Evolutionary conservation across 345 rosid species (phyloP).

Genomic region (Toxicodendron radicans): DNA sequence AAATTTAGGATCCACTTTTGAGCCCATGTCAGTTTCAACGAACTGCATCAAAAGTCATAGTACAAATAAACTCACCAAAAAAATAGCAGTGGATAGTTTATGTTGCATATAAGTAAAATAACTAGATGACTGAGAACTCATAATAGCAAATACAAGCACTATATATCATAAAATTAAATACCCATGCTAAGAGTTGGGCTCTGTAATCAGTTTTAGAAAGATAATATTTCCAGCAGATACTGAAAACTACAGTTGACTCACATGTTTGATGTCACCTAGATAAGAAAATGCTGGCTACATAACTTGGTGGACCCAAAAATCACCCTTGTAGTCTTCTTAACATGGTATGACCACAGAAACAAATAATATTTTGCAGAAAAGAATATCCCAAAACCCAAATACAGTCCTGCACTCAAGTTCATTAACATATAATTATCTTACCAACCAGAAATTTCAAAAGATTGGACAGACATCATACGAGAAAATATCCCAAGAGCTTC

Average conservation of each 20-base stretch:
- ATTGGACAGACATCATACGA: background rate
- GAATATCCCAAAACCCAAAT: background rate
- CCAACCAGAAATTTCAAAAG: background rate
- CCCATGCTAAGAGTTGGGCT: too few relatives aligned
- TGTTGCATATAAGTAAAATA: too few relatives aligned
- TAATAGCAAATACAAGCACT: too few relatives aligned
- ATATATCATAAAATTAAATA: too few relatives aligned
- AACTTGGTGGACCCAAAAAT: background rate
- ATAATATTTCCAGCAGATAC: too few relatives aligned
- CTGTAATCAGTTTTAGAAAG: too few relatives aligned
- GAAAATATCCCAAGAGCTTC: conserved; percentile 11
- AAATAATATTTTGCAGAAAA: too few relatives aligned
- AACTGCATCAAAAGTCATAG: conserved; percentile 57
- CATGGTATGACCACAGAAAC: background rate
- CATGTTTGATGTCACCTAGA: too few relatives aligned
- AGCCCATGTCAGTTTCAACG: conserved; percentile 66
- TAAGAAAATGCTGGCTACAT: too few relatives aligned
- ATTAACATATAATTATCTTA: background rate
- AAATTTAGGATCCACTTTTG: conserved; percentile 23
- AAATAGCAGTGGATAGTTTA: background rate
- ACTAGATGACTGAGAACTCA: too few relatives aligned
- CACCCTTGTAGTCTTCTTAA: background rate
- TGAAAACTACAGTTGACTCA: too few relatives aligned
- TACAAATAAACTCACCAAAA: background rate
- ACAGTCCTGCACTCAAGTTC: background rate